These are phyloP conservation scores for Salix suchowensis DNA, from an alignment of 345 rosid genomes.

Conservation along the genomic window DNA sequence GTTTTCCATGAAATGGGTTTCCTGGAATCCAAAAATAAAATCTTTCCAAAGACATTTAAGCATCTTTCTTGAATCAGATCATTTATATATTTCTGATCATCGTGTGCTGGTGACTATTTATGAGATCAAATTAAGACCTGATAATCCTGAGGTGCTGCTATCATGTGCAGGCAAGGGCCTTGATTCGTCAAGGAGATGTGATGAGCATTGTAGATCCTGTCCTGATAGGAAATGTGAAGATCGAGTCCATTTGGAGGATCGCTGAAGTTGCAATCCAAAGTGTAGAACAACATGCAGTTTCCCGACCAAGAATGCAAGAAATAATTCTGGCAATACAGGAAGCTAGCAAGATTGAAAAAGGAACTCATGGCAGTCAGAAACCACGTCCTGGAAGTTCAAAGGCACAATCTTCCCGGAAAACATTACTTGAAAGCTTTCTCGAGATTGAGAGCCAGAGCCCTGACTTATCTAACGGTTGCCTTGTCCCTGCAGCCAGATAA, in stretches of 20 bases:
- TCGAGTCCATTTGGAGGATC: slow-evolving; percentile 83
- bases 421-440: slow-evolving; percentile 83
- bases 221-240: slow-evolving; percentile 54
- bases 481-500: slow-evolving; percentile 76
- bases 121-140: background rate
- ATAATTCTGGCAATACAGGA: slow-evolving; percentile 76
- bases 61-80: background rate
- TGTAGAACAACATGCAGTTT: slow-evolving; percentile 60
- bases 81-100: background rate
- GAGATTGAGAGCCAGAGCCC: slow-evolving; percentile 86
- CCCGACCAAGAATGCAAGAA: slow-evolving; percentile 88
- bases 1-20: too few relatives aligned
- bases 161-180: slow-evolving; percentile 66
- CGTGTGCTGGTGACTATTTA: background rate
- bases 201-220: slow-evolving; percentile 63
- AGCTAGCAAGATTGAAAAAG: slow-evolving; percentile 74
- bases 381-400: slow-evolving; percentile 39
- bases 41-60: background rate
- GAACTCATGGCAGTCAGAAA: slow-evolving; percentile 34
- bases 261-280: slow-evolving; percentile 88
- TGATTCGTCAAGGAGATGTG: slow-evolving; percentile 79
- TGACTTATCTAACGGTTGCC: slow-evolving; percentile 61
- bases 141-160: background rate
- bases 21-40: too few relatives aligned
- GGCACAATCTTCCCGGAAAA: slow-evolving; percentile 74